Base-by-base conservation (phyloP, 768 basidiomycete genomes). In the Tephrocybe rancida region DNA sequence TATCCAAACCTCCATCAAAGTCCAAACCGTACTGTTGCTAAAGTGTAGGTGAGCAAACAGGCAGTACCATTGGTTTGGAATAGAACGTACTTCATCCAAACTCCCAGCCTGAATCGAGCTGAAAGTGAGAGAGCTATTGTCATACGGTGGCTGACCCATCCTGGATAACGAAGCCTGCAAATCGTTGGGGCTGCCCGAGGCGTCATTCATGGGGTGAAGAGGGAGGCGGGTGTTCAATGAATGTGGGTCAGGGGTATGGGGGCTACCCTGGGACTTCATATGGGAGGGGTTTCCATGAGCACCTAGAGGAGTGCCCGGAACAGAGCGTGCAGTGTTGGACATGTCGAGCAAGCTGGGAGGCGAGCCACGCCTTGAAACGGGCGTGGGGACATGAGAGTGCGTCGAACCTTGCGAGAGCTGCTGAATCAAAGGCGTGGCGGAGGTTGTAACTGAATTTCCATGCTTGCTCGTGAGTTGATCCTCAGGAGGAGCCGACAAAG, bases 251-350 rank as follows among this genome's bases (percentile, higher is more conserved):
- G 79, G 81, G 34, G 82, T 82, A 30, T 82, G 76, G 16, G 90
- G 88, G 6, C 86, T 86, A 30, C 82, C 85, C 6, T 88, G 86
- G 3, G 85, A 80, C 72, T 88, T 89, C 57, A 85, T 63, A 39
- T 88, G 68, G 65, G 81, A 79, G 10, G 73, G 62, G 4, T 70
- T 69, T 37, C 75, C 76, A 39, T 75, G 78, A 13, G 83, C 60
- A n/a, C 80, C 82, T 6, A 91, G 69, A 19, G 91, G 91, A 3
- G 91, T 92, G 1, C 88, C 90, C 44, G 91, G 91, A 19, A 93
- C 91, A 35, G 91, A 93, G 52, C 90, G 87, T 27, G 88, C 82
- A 27, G 85, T 77, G 30, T 75, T 72, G 30, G 79, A 80, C 49
- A 89, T 67, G 49, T 92, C 89, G 19, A 87, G 69, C 16, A 83